phyloP scores from a whole-genome alignment of 2,329 filamentous ascomycete genomes.

The Celoporthe dispersa region DNA sequence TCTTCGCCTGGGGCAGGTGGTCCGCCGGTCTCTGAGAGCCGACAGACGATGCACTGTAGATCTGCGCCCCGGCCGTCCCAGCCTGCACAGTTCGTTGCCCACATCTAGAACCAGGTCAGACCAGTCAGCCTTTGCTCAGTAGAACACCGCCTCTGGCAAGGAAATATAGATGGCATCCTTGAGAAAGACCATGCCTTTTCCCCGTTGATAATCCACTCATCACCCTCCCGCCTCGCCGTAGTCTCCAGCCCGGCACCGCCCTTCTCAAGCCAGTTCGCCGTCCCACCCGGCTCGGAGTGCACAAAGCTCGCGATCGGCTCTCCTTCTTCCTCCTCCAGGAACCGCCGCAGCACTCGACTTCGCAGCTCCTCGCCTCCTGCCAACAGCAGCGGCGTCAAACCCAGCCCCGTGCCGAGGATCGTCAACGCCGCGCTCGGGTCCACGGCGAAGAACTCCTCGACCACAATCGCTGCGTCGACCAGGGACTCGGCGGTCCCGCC shows the following conservation, averaged over 20 bases:
- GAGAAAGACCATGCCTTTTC: constrained; percentile 19
- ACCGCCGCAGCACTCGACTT: background rate
- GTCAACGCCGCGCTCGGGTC: constrained; percentile 24
- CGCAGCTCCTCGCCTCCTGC: constrained; percentile 10
- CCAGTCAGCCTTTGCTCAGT: background rate
- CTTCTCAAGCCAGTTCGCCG: constrained; percentile 28
- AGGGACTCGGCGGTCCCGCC: constrained; percentile 17
- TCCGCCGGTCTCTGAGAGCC: constrained; percentile 5
- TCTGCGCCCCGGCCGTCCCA: constrained; percentile 26
- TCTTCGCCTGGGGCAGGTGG: background rate
- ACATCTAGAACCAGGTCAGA: constrained; percentile 16
- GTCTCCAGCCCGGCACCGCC: constrained; percentile 23
- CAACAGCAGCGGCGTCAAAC: constrained; percentile 20
- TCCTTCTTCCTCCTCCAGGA: constrained; percentile 14
- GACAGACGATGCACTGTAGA: constrained; percentile 26
- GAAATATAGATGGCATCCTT: too few species aligned
- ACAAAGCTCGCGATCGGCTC: constrained; percentile 20
- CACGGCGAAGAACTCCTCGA: constrained; percentile 26
- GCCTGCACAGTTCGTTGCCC: constrained; percentile 26
- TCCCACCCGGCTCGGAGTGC: constrained; percentile 26
- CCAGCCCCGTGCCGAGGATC: constrained; percentile 25
- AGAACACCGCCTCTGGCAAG: too few species aligned
- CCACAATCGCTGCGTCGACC: constrained; percentile 23
- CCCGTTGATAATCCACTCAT: constrained; percentile 21
- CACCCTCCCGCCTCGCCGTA: constrained; percentile 22